phyloP scores from a whole-genome alignment of 2,329 filamentous ascomycete species.

The Fusarium sp. region DNA sequence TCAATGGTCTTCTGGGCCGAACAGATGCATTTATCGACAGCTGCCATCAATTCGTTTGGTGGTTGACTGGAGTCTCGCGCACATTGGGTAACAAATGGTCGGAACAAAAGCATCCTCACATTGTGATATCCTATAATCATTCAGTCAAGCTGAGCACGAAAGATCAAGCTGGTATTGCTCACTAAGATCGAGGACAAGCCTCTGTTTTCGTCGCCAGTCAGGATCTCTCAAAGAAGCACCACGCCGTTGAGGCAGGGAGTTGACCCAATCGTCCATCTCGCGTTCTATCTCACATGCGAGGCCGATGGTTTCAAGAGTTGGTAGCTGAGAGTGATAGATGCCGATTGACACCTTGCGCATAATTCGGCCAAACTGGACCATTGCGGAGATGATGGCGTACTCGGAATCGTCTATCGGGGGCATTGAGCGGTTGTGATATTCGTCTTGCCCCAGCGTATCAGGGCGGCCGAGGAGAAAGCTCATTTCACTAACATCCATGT shows the following conservation, averaged over 20 bases:
- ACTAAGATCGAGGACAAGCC: conserved; percentile 10
- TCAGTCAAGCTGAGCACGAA: not conserved
- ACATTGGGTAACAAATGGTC: conserved; percentile 2
- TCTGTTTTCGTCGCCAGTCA: conserved; percentile 21
- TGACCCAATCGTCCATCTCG: conserved; percentile 5
- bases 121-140: conserved; percentile 4
- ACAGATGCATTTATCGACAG: conserved; percentile 6
- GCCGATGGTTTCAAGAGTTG: not conserved
- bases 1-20: conserved; percentile 18
- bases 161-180: not conserved
- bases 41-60: not conserved
- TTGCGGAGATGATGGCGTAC: conserved; percentile 14
- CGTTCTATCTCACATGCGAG: conserved; percentile 10
- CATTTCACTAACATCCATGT: conserved; percentile 2
- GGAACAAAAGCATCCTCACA: conserved; percentile 15
- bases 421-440: conserved; percentile 18
- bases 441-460: conserved; percentile 14
- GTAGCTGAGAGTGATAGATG: conserved; percentile 11
- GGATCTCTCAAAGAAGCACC: conserved; percentile 10
- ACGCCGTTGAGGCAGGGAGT: conserved; percentile 4
- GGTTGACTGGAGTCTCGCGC: not conserved
- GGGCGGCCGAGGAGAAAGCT: conserved; percentile 9
- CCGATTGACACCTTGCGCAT: conserved; percentile 4
- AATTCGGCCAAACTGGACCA: conserved; percentile 14
- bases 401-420: conserved; percentile 4